Conservation (phyloP, 805 yeast species). For the Wickerhamiella spandovensis region DNA sequence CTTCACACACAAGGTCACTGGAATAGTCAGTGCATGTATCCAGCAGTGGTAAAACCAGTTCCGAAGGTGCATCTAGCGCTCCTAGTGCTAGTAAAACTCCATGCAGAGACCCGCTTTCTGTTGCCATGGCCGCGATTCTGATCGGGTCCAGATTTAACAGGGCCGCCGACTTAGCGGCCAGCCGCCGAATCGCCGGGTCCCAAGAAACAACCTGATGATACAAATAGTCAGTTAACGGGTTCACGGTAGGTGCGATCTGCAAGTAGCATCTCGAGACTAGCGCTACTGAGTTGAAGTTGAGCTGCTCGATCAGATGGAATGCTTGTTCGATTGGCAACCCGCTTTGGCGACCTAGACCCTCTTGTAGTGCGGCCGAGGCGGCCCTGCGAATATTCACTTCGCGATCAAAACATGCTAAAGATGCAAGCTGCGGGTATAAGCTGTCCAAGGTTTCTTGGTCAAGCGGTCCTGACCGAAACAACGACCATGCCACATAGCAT, state of each 20-base stretch:
- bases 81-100: constrained; percentile 11
- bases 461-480: constrained; percentile 32
- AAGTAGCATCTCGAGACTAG: constrained; percentile 30
- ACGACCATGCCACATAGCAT: constrained; percentile 74
- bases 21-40: background rate
- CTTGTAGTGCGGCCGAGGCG: constrained; percentile 78
- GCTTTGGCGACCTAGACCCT: constrained; percentile 66
- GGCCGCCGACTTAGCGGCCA: constrained; percentile 31
- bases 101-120: constrained; percentile 2
- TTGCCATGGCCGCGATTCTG: background rate
- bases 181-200: constrained; percentile 31
- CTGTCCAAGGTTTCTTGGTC: constrained; percentile 9
- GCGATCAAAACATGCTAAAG: constrained; percentile 50
- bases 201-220: constrained; percentile 25
- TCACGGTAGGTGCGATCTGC: constrained; percentile 23
- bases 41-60: background rate
- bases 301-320: constrained; percentile 38
- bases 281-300: constrained; percentile 40
- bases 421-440: constrained; percentile 30
- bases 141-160: background rate
- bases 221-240: constrained; percentile 13
- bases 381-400: constrained; percentile 70
- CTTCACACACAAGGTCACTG: constrained; percentile 7
- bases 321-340: constrained; percentile 25
- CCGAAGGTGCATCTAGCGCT: background rate